Percentiles rank a stretch among this genome's conserved stretches.
Evolutionary conservation across 306 rosid species (phyloP).

Genomic region (Fragaria vesca): DNA sequence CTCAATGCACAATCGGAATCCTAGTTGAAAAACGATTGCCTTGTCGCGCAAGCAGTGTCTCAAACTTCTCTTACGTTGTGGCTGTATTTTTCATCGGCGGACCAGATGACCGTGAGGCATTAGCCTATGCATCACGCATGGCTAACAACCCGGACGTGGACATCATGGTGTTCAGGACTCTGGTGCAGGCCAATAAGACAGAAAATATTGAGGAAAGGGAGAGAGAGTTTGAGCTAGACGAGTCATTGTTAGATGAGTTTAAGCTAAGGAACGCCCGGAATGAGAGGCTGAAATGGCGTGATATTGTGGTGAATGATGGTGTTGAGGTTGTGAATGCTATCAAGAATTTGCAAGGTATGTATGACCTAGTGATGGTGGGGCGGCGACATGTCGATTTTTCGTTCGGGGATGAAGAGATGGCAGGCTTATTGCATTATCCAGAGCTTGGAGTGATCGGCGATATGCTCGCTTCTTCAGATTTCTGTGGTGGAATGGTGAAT

Average conservation of each 20-base stretch:
- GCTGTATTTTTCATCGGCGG: conserved; percentile 55
- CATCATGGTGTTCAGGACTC: conserved; percentile 27
- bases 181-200: background rate
- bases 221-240: conserved; percentile 24
- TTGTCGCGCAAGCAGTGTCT: background rate
- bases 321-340: conserved; percentile 26
- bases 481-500: conserved; percentile 23
- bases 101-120: conserved; percentile 52
- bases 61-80: conserved; percentile 19
- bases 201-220: background rate
- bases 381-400: conserved; percentile 20
- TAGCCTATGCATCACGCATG: conserved; percentile 49
- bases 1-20: conserved; percentile 76
- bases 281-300: conserved; percentile 10
- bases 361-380: conserved; percentile 53
- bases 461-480: conserved; percentile 20
- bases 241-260: conserved; percentile 45
- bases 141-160: conserved; percentile 3
- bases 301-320: conserved; percentile 35
- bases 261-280: conserved; percentile 25
- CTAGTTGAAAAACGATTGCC: conserved; percentile 50
- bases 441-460: conserved; percentile 55
- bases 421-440: conserved; percentile 38
- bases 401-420: conserved; percentile 40
- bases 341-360: background rate